These are phyloP conservation scores for Penicillium cosmopolitanum DNA, from an alignment of 495 filamentous ascomycete genomes.

Conservation along the genomic window DNA sequence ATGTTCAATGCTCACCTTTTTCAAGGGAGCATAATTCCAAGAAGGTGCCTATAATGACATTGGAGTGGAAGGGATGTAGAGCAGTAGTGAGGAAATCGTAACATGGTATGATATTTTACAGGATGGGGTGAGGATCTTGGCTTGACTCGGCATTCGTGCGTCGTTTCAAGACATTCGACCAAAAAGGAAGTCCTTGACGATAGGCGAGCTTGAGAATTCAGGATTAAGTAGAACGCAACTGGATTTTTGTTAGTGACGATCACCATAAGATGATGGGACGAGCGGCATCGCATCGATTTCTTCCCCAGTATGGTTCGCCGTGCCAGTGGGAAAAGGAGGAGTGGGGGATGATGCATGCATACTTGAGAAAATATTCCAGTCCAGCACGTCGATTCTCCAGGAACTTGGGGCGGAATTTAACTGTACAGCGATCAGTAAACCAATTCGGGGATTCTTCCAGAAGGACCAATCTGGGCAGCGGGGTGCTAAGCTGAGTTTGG, in stretches of 20 bases:
- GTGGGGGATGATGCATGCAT: slow-evolving; percentile 29
- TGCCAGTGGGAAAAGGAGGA: neutral
- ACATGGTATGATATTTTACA: neutral
- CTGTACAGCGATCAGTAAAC: slow-evolving; percentile 26
- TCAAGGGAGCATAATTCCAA: too few relatives aligned
- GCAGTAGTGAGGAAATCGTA: too few relatives aligned
- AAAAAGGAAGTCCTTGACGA: slow-evolving; percentile 75
- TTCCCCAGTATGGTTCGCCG: too few relatives aligned
- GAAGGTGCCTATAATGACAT: too few relatives aligned
- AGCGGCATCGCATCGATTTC: too few relatives aligned
- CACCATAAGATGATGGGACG: neutral
- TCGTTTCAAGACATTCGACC: slow-evolving; percentile 31
- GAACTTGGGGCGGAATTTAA: slow-evolving; percentile 69
- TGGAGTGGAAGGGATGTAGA: too few relatives aligned
- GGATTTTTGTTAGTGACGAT: neutral
- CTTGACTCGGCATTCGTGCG: too few relatives aligned
- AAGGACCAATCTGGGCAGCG: neutral
- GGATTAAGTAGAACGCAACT: slow-evolving; percentile 71
- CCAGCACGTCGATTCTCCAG: slow-evolving; percentile 67
- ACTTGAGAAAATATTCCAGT: slow-evolving; percentile 75
- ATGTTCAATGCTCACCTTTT: too few relatives aligned
- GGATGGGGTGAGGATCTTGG: neutral
- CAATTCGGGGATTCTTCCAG: slow-evolving; percentile 17
- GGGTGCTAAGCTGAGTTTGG: slow-evolving; percentile 3
- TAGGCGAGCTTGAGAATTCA: slow-evolving; percentile 67